A percentile compares a stretch with the other conserved stretches of the same genome.
phyloP scores from a whole-genome alignment of 441 rosid species.

The Gossypium lobatum region DNA sequence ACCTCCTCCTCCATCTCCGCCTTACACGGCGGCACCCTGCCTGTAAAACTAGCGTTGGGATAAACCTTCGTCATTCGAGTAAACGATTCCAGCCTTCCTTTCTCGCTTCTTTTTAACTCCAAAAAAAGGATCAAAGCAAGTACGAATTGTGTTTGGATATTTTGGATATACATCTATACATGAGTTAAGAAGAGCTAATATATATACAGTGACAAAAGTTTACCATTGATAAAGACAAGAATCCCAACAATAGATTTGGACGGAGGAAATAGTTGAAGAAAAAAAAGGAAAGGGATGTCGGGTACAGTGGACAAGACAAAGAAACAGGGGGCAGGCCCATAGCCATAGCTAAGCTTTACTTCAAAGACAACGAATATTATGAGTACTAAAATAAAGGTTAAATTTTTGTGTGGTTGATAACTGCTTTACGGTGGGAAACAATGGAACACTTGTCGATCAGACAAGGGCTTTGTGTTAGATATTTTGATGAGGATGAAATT shows the following conservation, averaged over 20 bases:
- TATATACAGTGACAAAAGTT: no score
- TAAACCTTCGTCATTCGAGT: constrained; percentile 51
- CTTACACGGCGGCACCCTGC: constrained; percentile 4
- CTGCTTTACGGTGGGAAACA: neutral
- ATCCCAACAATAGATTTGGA: no score
- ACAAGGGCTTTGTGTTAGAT: neutral
- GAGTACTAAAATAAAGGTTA: neutral
- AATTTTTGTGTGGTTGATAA: constrained; percentile 1
- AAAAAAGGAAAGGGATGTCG: no score
- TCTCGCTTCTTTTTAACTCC: neutral
- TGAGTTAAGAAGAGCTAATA: neutral
- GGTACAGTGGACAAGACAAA: neutral
- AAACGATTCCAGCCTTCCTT: constrained; percentile 4
- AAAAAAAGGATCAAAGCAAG: neutral
- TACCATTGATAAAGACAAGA: no score
- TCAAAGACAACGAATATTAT: neutral
- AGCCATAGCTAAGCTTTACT: neutral
- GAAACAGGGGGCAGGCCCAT: neutral
- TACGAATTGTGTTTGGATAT: no score
- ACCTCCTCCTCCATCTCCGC: constrained; percentile 20
- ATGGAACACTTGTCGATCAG: neutral
- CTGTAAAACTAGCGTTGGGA: constrained; percentile 35
- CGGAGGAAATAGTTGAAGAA: no score
- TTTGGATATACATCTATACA: neutral
- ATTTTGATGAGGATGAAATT: neutral